Evolutionary conservation across 306 rosid genomes (phyloP).

Genomic region (Styphnolobium japonicum): DNA sequence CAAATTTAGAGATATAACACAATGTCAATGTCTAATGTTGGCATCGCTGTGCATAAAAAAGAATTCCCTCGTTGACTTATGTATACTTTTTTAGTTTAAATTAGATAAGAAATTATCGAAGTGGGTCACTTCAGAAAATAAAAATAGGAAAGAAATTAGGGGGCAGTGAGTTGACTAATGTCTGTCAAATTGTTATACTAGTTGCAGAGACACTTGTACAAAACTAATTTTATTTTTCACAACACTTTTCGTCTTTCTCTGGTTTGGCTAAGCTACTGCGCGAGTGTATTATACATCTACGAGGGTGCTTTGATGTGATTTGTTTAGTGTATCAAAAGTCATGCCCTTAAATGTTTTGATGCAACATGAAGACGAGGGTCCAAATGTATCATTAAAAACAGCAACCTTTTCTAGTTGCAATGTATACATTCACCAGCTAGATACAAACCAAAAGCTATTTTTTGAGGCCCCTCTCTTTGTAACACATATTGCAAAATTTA

Average conservation of each 20-base stretch:
- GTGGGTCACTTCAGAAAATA: background rate
- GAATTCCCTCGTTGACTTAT: too few relatives aligned
- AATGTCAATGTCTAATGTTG: background rate
- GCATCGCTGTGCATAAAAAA: background rate
- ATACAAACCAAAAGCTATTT: constrained; percentile 6
- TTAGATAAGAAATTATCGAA: background rate
- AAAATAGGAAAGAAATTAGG: background rate
- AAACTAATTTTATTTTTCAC: background rate
- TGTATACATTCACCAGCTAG: background rate
- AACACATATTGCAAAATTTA: constrained; percentile 13
- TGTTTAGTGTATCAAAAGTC: background rate
- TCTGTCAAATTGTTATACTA: background rate
- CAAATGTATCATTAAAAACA: constrained; percentile 1
- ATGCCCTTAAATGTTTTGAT: background rate
- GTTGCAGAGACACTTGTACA: background rate
- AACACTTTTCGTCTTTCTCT: background rate
- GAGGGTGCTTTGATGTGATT: constrained; percentile 1
- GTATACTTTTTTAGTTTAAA: background rate
- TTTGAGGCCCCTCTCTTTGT: constrained; percentile 1
- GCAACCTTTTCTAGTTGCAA: background rate
- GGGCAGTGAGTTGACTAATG: background rate
- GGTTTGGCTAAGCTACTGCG: constrained; percentile 6
- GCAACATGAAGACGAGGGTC: constrained; percentile 27
- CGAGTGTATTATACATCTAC: background rate
- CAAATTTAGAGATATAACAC: too few relatives aligned